Evolutionary conservation across 2,329 filamentous ascomycete genomes (phyloP).

Genomic region (Botrytis paeoniae): DNA sequence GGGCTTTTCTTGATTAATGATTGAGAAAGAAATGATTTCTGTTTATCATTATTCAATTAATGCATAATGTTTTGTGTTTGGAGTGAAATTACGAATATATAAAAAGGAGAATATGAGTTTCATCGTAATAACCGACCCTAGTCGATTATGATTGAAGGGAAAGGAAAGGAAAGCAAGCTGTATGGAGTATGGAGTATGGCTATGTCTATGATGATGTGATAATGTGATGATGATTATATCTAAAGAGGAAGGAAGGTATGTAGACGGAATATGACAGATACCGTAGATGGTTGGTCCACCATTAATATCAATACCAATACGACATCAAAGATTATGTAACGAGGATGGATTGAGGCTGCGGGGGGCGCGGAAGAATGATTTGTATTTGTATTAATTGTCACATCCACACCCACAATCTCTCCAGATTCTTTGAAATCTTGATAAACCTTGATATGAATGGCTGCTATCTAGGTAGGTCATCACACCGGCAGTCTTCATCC

Average conservation of each 20-base stretch:
- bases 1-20: background rate
- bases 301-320: background rate
- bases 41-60: background rate
- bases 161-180: background rate
- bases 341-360: background rate
- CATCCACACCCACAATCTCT: background rate
- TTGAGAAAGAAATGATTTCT: background rate
- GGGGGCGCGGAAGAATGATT: background rate
- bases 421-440: background rate
- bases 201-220: background rate
- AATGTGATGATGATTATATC: background rate
- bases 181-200: too few relatives aligned
- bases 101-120: background rate
- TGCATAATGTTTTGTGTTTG: slow-evolving; percentile 9
- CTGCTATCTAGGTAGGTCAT: too few relatives aligned
- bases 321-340: background rate
- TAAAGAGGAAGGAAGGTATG: background rate
- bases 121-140: background rate
- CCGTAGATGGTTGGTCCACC: background rate
- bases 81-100: background rate
- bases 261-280: background rate
- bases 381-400: background rate
- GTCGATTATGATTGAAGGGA: background rate
- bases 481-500: background rate
- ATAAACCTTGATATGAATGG: background rate